phyloP scores from a whole-genome alignment of 1,284 basidiomycete genomes.

The Papiliotrema nemorosa region DNA sequence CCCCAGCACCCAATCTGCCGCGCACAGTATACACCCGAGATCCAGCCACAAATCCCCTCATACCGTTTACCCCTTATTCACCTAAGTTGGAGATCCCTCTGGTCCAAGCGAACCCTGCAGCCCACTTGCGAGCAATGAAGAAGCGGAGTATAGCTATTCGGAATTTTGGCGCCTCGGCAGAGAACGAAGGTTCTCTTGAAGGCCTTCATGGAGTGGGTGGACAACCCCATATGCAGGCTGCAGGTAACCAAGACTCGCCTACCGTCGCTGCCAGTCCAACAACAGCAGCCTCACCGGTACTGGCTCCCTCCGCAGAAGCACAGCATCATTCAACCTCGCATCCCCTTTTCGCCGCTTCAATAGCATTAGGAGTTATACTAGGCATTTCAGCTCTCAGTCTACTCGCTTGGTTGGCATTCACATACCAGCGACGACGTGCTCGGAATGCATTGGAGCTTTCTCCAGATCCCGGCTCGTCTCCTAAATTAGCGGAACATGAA shows the following conservation, averaged over 20 bases:
- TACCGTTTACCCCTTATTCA: slow-evolving; percentile 6
- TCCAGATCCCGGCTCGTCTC: no score
- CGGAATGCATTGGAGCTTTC: no score
- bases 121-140: slow-evolving; percentile 18
- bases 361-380: slow-evolving; percentile 17
- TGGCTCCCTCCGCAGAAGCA: slow-evolving; percentile 5
- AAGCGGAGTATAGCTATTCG: slow-evolving; percentile 13
- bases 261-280: slow-evolving; percentile 5
- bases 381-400: slow-evolving; percentile 16
- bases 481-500: neutral
- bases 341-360: slow-evolving; percentile 13
- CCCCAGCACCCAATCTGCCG: slow-evolving; percentile 12
- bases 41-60: slow-evolving; percentile 12
- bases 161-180: slow-evolving; percentile 2
- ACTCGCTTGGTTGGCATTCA: slow-evolving; percentile 15
- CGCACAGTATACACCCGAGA: slow-evolving; percentile 15
- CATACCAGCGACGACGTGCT: slow-evolving; percentile 9
- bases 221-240: neutral
- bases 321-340: slow-evolving; percentile 7
- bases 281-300: neutral
- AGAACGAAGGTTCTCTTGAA: no score
- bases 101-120: slow-evolving; percentile 12
- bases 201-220: neutral
- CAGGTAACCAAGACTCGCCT: neutral
- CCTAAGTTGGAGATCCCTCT: slow-evolving; percentile 15